phyloP scores from a whole-genome alignment of 140 eudicot genomes.

The Anethum foeniculum region DNA sequence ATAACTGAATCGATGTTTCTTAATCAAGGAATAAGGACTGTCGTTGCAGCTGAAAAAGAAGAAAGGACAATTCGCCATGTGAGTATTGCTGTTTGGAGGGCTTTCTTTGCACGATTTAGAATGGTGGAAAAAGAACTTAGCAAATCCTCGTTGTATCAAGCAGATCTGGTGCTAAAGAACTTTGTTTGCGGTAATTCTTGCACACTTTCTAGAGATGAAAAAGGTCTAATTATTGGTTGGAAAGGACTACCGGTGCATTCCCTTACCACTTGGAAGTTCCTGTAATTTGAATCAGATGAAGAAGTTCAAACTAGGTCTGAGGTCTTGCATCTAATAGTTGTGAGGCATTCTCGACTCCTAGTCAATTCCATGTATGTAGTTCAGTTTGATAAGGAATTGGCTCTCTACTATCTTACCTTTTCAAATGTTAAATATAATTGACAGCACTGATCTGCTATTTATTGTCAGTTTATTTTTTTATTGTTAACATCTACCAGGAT shows the following conservation, averaged over 20 bases:
- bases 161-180: slow-evolving; percentile 14
- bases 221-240: slow-evolving; percentile 44
- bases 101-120: slow-evolving; percentile 35
- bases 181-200: slow-evolving; percentile 30
- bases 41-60: slow-evolving; percentile 22
- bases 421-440: too few species aligned
- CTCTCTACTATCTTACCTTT: too few species aligned
- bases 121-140: slow-evolving; percentile 33
- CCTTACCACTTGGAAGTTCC: slow-evolving; percentile 52
- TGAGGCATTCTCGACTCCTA: neutral
- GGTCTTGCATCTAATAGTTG: neutral
- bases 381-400: neutral
- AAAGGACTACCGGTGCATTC: slow-evolving; percentile 44
- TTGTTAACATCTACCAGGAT: neutral
- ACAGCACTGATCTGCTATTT: neutral
- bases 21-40: slow-evolving; percentile 25
- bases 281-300: neutral
- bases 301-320: neutral
- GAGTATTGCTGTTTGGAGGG: slow-evolving; percentile 21
- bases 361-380: neutral
- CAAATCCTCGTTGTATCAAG: slow-evolving; percentile 18
- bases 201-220: slow-evolving; percentile 39
- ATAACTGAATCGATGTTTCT: slow-evolving; percentile 22
- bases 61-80: slow-evolving; percentile 25
- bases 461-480: neutral